Evolutionary conservation across 495 filamentous ascomycete genomes (phyloP).

Genomic region (Penicillium bialowiezense): DNA sequence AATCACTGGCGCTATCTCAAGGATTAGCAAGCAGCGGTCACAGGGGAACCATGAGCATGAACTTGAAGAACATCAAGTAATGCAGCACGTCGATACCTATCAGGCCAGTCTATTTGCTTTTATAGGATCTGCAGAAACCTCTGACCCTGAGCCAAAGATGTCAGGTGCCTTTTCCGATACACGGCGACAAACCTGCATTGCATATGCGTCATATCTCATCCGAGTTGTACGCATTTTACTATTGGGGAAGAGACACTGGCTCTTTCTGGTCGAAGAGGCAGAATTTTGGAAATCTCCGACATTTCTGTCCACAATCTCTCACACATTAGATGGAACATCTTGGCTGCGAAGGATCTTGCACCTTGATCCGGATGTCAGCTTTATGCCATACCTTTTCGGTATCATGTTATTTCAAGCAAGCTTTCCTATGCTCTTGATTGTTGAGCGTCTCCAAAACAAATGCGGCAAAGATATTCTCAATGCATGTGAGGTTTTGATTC

Average conservation of each 20-base stretch:
- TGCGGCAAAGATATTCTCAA: slow-evolving; percentile 75
- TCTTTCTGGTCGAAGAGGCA: slow-evolving; percentile 80
- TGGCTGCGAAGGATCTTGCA: slow-evolving; percentile 81
- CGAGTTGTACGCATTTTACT: slow-evolving; percentile 81
- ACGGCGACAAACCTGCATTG: slow-evolving; percentile 80
- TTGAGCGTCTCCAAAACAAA: slow-evolving; percentile 77
- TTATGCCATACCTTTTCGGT: slow-evolving; percentile 89
- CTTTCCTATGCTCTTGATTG: slow-evolving; percentile 75
- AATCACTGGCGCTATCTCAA: slow-evolving; percentile 90
- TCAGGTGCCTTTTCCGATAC: slow-evolving; percentile 48
- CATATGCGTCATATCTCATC: slow-evolving; percentile 83
- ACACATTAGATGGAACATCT: slow-evolving; percentile 75
- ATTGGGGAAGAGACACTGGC: slow-evolving; percentile 84
- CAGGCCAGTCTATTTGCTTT: slow-evolving; percentile 81
- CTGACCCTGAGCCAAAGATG: slow-evolving; percentile 18
- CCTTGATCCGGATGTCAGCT: slow-evolving; percentile 78
- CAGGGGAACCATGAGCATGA: slow-evolving; percentile 75
- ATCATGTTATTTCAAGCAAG: slow-evolving; percentile 83
- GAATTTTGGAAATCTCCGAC: slow-evolving; percentile 84
- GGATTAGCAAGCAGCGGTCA: slow-evolving; percentile 82
- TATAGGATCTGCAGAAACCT: slow-evolving; percentile 43
- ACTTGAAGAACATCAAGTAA: slow-evolving; percentile 72
- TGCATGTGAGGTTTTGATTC: slow-evolving; percentile 82
- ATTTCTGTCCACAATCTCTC: slow-evolving; percentile 75
- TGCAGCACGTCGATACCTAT: slow-evolving; percentile 75